A percentile compares a stretch with the other conserved stretches of the same genome.
These are phyloP conservation scores for Ophiostoma sp. DNA, from an alignment of 2,329 filamentous ascomycete genomes.

Conservation along the genomic window DNA sequence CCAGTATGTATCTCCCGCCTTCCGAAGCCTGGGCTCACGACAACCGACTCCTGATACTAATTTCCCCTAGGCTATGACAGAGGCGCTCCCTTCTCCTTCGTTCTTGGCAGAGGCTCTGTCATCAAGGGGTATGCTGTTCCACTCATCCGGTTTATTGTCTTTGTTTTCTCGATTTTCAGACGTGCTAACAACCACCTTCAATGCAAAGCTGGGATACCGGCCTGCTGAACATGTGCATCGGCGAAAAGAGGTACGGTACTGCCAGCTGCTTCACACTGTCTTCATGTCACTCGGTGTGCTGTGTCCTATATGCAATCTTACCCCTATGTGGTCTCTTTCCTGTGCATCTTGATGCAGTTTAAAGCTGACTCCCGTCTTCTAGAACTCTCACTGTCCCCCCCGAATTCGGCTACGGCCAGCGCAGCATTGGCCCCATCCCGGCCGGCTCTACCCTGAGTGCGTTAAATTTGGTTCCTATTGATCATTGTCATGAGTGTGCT, in stretches of 20 bases:
- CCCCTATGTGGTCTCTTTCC: too few relatives aligned
- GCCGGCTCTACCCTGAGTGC: slow-evolving; percentile 69
- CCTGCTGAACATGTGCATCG: slow-evolving; percentile 87
- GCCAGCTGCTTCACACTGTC: background rate
- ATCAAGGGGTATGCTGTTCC: slow-evolving; percentile 67
- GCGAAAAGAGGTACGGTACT: slow-evolving; percentile 64
- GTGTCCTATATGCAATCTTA: too few relatives aligned
- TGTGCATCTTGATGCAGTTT: background rate
- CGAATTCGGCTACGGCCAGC: slow-evolving; percentile 72
- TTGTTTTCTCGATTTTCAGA: too few relatives aligned
- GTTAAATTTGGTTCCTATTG: slow-evolving; percentile 27
- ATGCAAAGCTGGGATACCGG: slow-evolving; percentile 74
- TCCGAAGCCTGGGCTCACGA: background rate
- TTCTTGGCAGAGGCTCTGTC: slow-evolving; percentile 71
- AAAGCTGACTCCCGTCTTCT: background rate
- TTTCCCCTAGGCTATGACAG: slow-evolving; percentile 52
- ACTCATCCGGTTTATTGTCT: too few relatives aligned
- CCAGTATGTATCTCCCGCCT: slow-evolving; percentile 43
- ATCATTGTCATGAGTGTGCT: background rate
- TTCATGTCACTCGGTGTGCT: background rate
- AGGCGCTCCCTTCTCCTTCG: slow-evolving; percentile 69
- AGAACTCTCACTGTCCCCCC: slow-evolving; percentile 86
- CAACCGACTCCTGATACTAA: slow-evolving; percentile 20
- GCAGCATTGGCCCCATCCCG: slow-evolving; percentile 75
- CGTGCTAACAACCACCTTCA: background rate